Percentiles rank a stretch among this genome's conserved stretches.
These are phyloP conservation scores for Candida maris DNA, from an alignment of 805 yeast genomes.

Conservation along the genomic window DNA sequence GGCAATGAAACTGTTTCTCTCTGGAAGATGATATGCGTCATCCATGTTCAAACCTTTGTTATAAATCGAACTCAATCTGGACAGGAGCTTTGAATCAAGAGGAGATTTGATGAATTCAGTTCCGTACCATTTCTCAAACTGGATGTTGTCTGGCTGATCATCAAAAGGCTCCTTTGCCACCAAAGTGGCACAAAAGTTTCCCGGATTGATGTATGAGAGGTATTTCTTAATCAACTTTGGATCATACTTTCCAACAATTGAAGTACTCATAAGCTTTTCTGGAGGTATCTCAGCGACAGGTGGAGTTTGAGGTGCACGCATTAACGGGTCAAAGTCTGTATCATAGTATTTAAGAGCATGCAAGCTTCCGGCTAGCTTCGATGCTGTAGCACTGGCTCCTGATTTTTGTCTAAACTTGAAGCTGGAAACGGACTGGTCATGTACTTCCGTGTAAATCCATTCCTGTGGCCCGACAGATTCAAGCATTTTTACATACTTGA, in stretches of 20 bases:
- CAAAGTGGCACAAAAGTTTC: constrained; percentile 59
- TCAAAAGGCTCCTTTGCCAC: constrained; percentile 46
- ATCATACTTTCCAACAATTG: constrained; percentile 54
- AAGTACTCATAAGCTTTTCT: constrained; percentile 54
- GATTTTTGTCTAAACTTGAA: constrained; percentile 81
- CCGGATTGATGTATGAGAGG: constrained; percentile 46
- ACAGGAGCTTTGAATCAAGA: constrained; percentile 38
- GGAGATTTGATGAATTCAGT: constrained; percentile 62
- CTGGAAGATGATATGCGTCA: constrained; percentile 45
- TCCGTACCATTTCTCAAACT: constrained; percentile 82
- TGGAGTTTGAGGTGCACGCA: constrained; percentile 4
- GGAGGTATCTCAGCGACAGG: constrained; percentile 49
- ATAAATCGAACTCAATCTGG: constrained; percentile 31
- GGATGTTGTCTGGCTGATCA: constrained; percentile 41
- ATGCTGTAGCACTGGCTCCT: constrained; percentile 69
- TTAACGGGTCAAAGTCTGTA: constrained; percentile 15
- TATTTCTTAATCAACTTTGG: constrained; percentile 49
- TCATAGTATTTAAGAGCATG: constrained; percentile 25
- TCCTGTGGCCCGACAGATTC: constrained; percentile 56
- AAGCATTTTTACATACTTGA: constrained; percentile 72
- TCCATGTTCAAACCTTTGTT: constrained; percentile 37
- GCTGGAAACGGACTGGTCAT: constrained; percentile 59
- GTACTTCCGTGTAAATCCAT: constrained; percentile 78
- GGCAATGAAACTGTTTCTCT: constrained; percentile 78
- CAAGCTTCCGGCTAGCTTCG: constrained; percentile 34